phyloP scores from a whole-genome alignment of 2,329 filamentous ascomycete species.

The Aureobasidium leucospermi region DNA sequence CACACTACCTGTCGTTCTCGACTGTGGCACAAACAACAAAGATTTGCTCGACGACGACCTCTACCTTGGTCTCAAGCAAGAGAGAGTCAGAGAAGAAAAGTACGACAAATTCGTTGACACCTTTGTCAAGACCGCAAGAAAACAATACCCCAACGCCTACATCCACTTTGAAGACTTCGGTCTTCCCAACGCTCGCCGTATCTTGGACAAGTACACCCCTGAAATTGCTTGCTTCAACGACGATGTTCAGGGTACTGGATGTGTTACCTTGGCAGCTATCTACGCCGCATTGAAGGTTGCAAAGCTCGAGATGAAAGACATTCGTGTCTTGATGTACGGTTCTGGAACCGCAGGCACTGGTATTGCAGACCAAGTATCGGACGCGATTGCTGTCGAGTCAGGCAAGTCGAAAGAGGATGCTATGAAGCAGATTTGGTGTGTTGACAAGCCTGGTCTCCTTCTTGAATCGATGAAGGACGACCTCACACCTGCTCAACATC shows the following conservation, averaged over 20 bases:
- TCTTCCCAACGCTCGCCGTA: slow-evolving; percentile 63
- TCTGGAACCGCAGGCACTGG: slow-evolving; percentile 75
- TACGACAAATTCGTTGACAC: slow-evolving; percentile 72
- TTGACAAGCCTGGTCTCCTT: slow-evolving; percentile 75
- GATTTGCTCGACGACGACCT: slow-evolving; percentile 66
- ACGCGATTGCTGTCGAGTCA: slow-evolving; percentile 66
- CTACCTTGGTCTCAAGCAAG: slow-evolving; percentile 67
- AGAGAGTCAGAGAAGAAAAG: slow-evolving; percentile 58
- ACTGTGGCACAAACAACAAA: slow-evolving; percentile 80
- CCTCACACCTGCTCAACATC: slow-evolving; percentile 59
- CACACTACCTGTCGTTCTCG: slow-evolving; percentile 72
- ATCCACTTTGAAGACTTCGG: slow-evolving; percentile 88
- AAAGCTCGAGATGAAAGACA: slow-evolving; percentile 57
- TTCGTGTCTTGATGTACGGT: slow-evolving; percentile 70
- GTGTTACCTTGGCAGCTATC: slow-evolving; percentile 76
- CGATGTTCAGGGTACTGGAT: slow-evolving; percentile 83
- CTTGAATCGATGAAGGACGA: slow-evolving; percentile 53
- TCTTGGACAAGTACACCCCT: slow-evolving; percentile 68
- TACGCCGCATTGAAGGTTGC: slow-evolving; percentile 67
- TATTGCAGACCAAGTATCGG: slow-evolving; percentile 76
- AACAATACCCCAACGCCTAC: slow-evolving; percentile 70
- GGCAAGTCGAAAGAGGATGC: slow-evolving; percentile 66
- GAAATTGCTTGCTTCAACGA: slow-evolving; percentile 83
- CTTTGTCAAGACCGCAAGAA: slow-evolving; percentile 62
- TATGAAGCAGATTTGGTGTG: slow-evolving; percentile 69